Percentiles rank a stretch among this genome's conserved stretches.
phyloP scores from a whole-genome alignment of 495 filamentous ascomycete species.

The Cercophora samala region DNA sequence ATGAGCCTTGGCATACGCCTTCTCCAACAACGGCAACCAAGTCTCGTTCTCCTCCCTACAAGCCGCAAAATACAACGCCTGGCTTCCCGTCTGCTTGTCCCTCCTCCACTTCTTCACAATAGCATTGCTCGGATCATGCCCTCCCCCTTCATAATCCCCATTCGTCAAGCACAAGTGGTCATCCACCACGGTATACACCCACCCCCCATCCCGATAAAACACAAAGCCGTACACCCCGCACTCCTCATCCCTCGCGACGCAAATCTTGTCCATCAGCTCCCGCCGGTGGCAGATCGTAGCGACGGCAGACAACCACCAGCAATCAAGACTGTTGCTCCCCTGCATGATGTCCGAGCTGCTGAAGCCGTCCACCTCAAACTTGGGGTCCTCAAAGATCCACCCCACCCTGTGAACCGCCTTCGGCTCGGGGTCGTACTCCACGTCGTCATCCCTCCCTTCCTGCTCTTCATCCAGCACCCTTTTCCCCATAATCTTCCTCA shows the following conservation, averaged over 20 bases:
- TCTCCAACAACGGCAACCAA: slow-evolving; percentile 90
- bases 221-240: slow-evolving; percentile 94
- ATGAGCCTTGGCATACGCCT: slow-evolving; percentile 94
- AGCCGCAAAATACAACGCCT: slow-evolving; percentile 83
- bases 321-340: slow-evolving; percentile 70
- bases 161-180: slow-evolving; percentile 71
- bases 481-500: slow-evolving; percentile 6
- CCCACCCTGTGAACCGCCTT: slow-evolving; percentile 57
- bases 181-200: slow-evolving; percentile 87
- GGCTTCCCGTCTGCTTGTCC: slow-evolving; percentile 67
- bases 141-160: slow-evolving; percentile 66
- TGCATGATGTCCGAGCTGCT: slow-evolving; percentile 81
- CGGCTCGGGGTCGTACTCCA: slow-evolving; percentile 55
- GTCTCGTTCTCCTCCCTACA: slow-evolving; percentile 86
- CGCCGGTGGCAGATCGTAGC: slow-evolving; percentile 79
- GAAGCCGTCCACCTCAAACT: slow-evolving; percentile 53
- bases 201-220: slow-evolving; percentile 88
- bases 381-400: slow-evolving; percentile 38
- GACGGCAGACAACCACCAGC: slow-evolving; percentile 86
- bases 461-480: background rate
- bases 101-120: slow-evolving; percentile 64
- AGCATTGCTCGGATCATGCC: slow-evolving; percentile 16
- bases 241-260: slow-evolving; percentile 73
- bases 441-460: background rate
- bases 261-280: slow-evolving; percentile 74